A percentile compares a stretch with the other conserved stretches of the same genome.
Conservation (phyloP, 192 early-diverging fungal genomes). For the Mortierella antarctica region DNA sequence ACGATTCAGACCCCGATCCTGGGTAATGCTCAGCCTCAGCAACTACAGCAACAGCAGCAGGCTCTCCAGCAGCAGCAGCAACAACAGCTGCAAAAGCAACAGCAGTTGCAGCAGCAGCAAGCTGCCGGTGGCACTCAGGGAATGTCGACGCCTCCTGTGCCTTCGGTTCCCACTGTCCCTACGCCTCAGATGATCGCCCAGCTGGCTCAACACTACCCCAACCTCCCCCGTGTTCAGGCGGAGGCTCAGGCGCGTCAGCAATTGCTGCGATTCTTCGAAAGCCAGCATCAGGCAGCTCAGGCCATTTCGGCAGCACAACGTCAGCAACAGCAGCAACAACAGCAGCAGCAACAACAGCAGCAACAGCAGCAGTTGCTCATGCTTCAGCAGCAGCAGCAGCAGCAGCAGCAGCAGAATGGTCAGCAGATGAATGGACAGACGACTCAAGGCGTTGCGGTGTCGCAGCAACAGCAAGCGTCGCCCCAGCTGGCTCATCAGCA, state of each 20-base stretch:
- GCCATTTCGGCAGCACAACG: constrained; percentile 7
- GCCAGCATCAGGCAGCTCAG: constrained; percentile 40
- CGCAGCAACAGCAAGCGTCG: constrained; percentile 38
- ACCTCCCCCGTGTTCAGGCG: constrained; percentile 36
- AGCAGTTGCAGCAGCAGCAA: constrained; percentile 49
- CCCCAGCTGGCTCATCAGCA: constrained; percentile 33
- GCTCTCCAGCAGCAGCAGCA: constrained; percentile 5
- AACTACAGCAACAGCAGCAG: constrained; percentile 37
- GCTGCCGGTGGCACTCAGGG: constrained; percentile 13
- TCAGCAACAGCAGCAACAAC: constrained; percentile 21
- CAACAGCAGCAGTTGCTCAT: constrained; percentile 12
- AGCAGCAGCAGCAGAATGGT: constrained; percentile 24
- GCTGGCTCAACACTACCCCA: constrained; percentile 37
- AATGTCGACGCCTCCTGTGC: constrained; percentile 32
- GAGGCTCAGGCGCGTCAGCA: constrained; percentile 50
- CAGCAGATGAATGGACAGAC: constrained; percentile 38
- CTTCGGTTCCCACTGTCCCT: constrained; percentile 31
- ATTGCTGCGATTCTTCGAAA: constrained; percentile 53
- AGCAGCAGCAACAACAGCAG: constrained; percentile 15
- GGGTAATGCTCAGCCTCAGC: constrained; percentile 52
- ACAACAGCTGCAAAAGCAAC: constrained; percentile 32
- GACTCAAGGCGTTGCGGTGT: constrained; percentile 4
- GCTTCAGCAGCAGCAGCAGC: constrained; percentile 24
- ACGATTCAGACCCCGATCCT: constrained; percentile 39
- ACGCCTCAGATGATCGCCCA: constrained; percentile 51